These are phyloP conservation scores for Ganoderma boninense DNA, from an alignment of 1,284 basidiomycete species.

Conservation along the genomic window DNA sequence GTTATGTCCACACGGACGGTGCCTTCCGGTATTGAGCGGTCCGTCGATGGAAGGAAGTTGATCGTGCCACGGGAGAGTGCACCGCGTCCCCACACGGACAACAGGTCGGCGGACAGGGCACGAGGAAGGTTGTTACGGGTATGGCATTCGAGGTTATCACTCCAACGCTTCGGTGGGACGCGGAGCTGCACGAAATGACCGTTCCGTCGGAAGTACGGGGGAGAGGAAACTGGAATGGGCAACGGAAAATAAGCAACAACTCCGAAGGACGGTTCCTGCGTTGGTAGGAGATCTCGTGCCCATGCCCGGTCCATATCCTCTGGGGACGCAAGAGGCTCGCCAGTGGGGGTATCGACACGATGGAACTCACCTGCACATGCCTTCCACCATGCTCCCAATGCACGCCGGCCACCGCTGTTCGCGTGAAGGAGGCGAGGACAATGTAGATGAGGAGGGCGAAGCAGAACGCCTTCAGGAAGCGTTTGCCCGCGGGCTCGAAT, in stretches of 20 bases:
- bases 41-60: conserved; percentile 8
- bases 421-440: conserved; percentile 32
- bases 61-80: conserved; percentile 34
- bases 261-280: neutral
- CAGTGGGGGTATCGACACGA: neutral
- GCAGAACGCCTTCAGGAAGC: conserved; percentile 41
- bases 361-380: conserved; percentile 12
- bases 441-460: conserved; percentile 39
- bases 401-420: conserved; percentile 27
- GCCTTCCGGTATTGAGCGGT: conserved; percentile 25
- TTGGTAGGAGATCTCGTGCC: too few species aligned
- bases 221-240: conserved; percentile 1
- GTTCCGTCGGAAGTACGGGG: conserved; percentile 26
- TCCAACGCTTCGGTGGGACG: neutral
- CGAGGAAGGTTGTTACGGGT: conserved; percentile 28
- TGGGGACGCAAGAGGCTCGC: neutral
- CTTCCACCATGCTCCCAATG: conserved; percentile 15
- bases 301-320: too few species aligned
- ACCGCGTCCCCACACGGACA: conserved; percentile 40
- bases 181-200: conserved; percentile 24
- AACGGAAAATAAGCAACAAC: neutral
- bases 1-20: conserved; percentile 34
- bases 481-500: conserved; percentile 31
- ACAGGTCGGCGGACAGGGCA: conserved; percentile 36
- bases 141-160: too few species aligned